Conservation (phyloP, 1,284 basidiomycete species). For the Cutaneotrichosporon cavernicola region DNA sequence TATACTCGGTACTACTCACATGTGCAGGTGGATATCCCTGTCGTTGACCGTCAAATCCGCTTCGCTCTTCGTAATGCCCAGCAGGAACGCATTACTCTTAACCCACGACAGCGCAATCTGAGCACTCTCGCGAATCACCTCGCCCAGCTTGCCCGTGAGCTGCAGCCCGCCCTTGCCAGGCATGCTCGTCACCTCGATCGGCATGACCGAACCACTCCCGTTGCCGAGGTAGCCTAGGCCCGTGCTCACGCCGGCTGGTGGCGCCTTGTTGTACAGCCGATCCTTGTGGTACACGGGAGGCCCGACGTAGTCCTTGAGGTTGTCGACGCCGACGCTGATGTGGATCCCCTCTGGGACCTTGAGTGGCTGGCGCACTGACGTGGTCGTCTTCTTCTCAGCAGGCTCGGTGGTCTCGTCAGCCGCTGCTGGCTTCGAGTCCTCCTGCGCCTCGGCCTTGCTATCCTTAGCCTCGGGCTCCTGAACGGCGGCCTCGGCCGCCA, state of each 20-base stretch:
- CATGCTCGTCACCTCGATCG: conserved; percentile 92
- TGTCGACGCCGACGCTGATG: conserved; percentile 79
- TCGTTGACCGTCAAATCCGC: conserved; percentile 78
- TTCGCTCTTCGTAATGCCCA: conserved; percentile 74
- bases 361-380: conserved; percentile 74
- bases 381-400: conserved; percentile 57
- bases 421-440: conserved; percentile 53
- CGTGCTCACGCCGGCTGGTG: conserved; percentile 89
- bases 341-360: conserved; percentile 75
- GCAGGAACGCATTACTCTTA: conserved; percentile 80
- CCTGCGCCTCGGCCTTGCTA: conserved; percentile 47
- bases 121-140: conserved; percentile 94
- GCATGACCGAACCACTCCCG: conserved; percentile 94
- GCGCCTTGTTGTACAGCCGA: conserved; percentile 75
- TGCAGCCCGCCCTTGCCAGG: conserved; percentile 86
- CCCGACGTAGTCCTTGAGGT: conserved; percentile 93
- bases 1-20: conserved; percentile 53
- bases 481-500: neutral
- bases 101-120: conserved; percentile 93
- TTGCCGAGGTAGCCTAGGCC: conserved; percentile 95
- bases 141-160: conserved; percentile 93
- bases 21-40: conserved; percentile 85
- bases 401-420: conserved; percentile 42
- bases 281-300: conserved; percentile 93
- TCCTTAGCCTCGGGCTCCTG: neutral